phyloP scores from a whole-genome alignment of 2,329 filamentous ascomycete species.

The Septoria linicola region DNA sequence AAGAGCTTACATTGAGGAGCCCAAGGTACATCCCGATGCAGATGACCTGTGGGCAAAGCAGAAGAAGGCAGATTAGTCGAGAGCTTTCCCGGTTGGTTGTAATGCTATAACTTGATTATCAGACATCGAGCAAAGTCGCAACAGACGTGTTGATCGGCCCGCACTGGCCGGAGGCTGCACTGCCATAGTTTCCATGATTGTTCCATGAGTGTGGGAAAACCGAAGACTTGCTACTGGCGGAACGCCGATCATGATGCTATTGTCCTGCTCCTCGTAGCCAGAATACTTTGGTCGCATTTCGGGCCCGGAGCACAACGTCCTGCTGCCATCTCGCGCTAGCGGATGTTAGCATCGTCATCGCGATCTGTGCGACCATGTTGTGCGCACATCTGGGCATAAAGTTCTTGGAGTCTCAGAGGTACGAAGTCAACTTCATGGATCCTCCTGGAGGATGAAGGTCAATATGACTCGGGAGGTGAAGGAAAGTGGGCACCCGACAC shows the following conservation, averaged over 20 bases:
- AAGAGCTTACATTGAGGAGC: slow-evolving; percentile 54
- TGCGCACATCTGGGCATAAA: neutral
- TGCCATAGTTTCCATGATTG: no score
- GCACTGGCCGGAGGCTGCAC: no score
- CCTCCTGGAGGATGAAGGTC: no score
- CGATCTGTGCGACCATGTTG: slow-evolving; percentile 1
- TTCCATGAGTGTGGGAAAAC: no score
- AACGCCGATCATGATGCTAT: no score
- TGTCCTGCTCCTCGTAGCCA: no score
- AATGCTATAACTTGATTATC: neutral
- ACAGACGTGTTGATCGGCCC: no score
- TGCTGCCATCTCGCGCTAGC: neutral
- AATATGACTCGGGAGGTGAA: slow-evolving; percentile 10
- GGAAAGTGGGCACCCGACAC: slow-evolving; percentile 3
- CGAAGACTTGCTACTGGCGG: no score
- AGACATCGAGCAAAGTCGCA: no score
- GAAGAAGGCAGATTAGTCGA: neutral
- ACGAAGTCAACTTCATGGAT: no score
- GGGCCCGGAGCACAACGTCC: neutral
- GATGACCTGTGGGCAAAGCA: slow-evolving; percentile 49
- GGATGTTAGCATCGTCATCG: slow-evolving; percentile 2
- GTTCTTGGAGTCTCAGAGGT: no score
- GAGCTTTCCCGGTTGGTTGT: neutral
- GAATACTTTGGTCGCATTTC: no score
- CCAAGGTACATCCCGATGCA: slow-evolving; percentile 49